Base-by-base conservation (phyloP, 1,284 basidiomycete species). In the Moesziomyces parantarcticus region DNA sequence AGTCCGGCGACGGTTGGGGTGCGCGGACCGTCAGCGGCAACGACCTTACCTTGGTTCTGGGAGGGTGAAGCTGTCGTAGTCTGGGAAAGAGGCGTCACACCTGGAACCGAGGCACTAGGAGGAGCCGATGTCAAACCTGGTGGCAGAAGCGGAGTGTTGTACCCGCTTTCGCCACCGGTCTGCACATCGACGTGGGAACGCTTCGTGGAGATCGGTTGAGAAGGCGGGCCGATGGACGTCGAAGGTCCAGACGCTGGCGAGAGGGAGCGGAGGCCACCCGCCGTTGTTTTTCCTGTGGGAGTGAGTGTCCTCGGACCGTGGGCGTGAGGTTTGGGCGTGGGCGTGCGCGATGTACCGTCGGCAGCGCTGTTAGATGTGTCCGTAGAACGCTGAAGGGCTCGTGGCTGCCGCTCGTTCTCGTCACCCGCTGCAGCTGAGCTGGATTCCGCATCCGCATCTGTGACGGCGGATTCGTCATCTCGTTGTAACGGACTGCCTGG, bases 81-180 rank as follows among this genome's bases (percentile, higher is more conserved):
- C 45, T 61, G 42, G 1, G 68, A 47, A 10, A 72, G 47, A 5
- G 69, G 70, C 23, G 56, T 66, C 45, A 66, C 53, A 32, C 60
- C 65, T 1, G 74, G 74, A 2, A 55, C 26, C 3, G 58, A 59
- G 5, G 66, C 71, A 44, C 71, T 74, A 1, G 71, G 66, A 3
- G 72, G 72, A 40, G 72, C 72, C 21, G 72, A 66, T 2, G 72
- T 69, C 22, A 76, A 53, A 14, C 74, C 66, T 3, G 72, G 68
- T n/a, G 76, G 76, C 8, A 75, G 40, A 16, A 68, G 58, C 11
- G 76, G 76, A 11, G 76, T 78, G 45, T 71, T 76, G 57, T 50
- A 65, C 2, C 75, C 76, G 36, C 72, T 75, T 45, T 78, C 76
- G 36, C 58, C 61, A n/a, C 68, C 68, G 5, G 75, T 77, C 39